Evolutionary conservation across 2,329 filamentous ascomycete genomes (phyloP).

Genomic region (Parafenestella ontariensis): DNA sequence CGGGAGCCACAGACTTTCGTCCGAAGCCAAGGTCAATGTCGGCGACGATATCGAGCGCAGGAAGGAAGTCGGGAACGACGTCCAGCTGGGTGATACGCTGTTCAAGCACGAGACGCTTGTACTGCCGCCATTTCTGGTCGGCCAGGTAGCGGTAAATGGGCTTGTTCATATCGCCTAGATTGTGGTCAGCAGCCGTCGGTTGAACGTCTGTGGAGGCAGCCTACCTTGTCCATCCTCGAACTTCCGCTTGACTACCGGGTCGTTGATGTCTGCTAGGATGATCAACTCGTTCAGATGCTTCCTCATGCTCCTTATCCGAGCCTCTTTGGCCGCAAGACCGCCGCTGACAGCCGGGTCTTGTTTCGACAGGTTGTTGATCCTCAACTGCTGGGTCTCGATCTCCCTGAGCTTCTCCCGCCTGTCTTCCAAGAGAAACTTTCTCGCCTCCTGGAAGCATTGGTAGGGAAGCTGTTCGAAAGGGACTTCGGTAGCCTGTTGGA

Average conservation of each 20-base stretch:
- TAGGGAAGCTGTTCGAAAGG: conserved; percentile 95
- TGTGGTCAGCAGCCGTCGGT: conserved; percentile 11
- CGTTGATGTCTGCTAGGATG: conserved; percentile 92
- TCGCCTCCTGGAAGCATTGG: conserved; percentile 96
- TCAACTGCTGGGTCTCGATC: conserved; percentile 71
- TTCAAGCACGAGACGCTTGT: conserved; percentile 77
- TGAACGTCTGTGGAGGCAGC: conserved; percentile 30
- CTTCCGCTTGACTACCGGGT: conserved; percentile 88
- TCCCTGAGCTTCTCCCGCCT: conserved; percentile 78
- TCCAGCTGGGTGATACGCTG: conserved; percentile 89
- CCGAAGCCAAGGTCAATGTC: conserved; percentile 86
- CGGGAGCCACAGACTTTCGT: conserved; percentile 72
- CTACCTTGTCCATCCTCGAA: conserved; percentile 91
- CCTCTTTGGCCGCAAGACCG: conserved; percentile 70
- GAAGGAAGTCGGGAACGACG: conserved; percentile 86
- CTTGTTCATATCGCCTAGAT: conserved; percentile 87
- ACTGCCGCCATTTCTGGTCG: conserved; percentile 84
- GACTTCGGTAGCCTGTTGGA: conserved; percentile 67
- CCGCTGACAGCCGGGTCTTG: conserved; percentile 65
- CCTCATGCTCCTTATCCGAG: conserved; percentile 72
- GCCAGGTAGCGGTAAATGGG: conserved; percentile 94
- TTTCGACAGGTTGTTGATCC: conserved; percentile 72
- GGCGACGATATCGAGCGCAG: conserved; percentile 76
- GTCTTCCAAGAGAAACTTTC: conserved; percentile 80
- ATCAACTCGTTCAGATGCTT: conserved; percentile 79